Evolutionary conservation across 2,329 filamentous ascomycete genomes (phyloP), one percentile per base, ranked within the genome.

Genomic region (Pseudovirgaria hyperparasitica): DNA sequence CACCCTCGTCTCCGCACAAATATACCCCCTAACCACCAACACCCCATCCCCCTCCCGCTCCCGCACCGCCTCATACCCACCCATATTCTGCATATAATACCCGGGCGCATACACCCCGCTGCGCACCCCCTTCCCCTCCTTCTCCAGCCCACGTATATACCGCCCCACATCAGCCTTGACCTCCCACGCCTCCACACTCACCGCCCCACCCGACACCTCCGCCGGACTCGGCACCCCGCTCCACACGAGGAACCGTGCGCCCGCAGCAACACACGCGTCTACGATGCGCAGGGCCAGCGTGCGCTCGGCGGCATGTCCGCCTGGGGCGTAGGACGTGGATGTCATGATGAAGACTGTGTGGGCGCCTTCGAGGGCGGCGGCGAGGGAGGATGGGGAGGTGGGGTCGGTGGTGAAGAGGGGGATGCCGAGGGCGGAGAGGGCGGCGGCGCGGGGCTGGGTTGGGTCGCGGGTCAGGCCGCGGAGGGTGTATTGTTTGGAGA

Each of bases 391-490:
- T 0, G 39, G 30, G 16, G 43, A 57, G 33, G 65, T 52, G 18
- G 70, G 36, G 34, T 76, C 60, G 26, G 62, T 70, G 44, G 60
- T 37, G 23, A 67, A 57, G 16, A 73, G 50, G 26, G 73, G 62
- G 2, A 65, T 61, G 4, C 67, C 68, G 24, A 58, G 45, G 0
- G 40, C 38, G 0, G 48, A 29, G 4, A 74, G 55, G 3, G 49
- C 46, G 40, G 63, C 56, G 9, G 67, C 57, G 2, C 52, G 53
- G 0, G 58, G 38, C 25, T 58, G 62, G 9, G 46, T 43, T 2
- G 50, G 34, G 31, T 70, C 54, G 24, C 72, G 65, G 2, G 70
- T 71, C 12, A 76, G 55, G 24, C 57, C 72, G 16, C 70, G 65
- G 20, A 76, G 52, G 5, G 52, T 43, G 23, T 57, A 50, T n/a